Percentiles rank a stretch among this genome's conserved stretches.
phyloP scores from a whole-genome alignment of 495 filamentous ascomycete genomes.

The Cryomyces antarcticus region DNA sequence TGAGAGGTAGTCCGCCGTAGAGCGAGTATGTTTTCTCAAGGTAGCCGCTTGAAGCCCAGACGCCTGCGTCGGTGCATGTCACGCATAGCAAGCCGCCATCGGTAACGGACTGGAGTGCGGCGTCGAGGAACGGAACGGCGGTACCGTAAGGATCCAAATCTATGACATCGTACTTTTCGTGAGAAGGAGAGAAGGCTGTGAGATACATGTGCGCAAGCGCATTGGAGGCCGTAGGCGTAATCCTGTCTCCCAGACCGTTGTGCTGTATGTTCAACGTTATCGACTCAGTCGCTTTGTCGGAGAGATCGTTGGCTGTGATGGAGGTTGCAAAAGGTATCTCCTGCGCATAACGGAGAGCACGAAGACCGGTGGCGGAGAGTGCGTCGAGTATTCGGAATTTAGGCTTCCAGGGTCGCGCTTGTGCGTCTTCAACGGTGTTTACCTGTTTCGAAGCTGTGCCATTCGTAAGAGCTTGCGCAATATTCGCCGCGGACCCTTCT shows the following conservation, averaged over 20 bases:
- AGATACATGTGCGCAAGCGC: constrained; percentile 79
- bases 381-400: constrained; percentile 70
- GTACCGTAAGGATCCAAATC: constrained; percentile 94
- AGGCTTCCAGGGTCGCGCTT: neutral
- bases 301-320: constrained; percentile 79
- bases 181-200: too few relatives aligned
- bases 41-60: constrained; percentile 85
- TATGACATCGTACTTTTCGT: constrained; percentile 65
- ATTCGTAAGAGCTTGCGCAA: neutral
- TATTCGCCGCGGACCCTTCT: neutral
- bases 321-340: constrained; percentile 69
- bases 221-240: constrained; percentile 54
- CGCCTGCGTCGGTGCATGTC: constrained; percentile 86
- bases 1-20: constrained; percentile 75
- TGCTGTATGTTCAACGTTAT: constrained; percentile 70
- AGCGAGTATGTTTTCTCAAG: constrained; percentile 79
- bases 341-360: constrained; percentile 76
- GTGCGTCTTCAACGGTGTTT: neutral
- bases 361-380: constrained; percentile 80
- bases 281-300: constrained; percentile 50
- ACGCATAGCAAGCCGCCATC: constrained; percentile 84
- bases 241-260: constrained; percentile 50
- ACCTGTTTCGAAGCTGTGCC: neutral
- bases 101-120: constrained; percentile 61
- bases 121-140: constrained; percentile 77